Evolutionary conservation across 2,329 filamentous ascomycete species (phyloP), one percentile per base, ranked within the genome.

Genomic region (Diaporthe capsici): DNA sequence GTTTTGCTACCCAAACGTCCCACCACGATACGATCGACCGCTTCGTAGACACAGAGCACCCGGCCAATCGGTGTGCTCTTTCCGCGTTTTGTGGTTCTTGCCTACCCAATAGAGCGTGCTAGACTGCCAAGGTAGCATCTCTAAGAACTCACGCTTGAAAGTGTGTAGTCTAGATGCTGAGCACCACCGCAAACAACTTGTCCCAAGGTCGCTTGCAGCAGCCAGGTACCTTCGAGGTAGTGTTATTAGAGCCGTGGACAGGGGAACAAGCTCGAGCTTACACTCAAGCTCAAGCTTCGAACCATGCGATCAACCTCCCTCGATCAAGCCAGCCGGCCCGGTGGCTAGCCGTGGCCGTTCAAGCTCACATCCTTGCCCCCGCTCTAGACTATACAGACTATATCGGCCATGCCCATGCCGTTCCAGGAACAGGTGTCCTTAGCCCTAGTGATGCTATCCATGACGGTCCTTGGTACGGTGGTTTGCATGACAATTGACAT

Each of bases 351-450:
- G 31, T 42, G 47, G 47, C 34, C n/a, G 47, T 57, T 65, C 31
- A 65, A 73, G 71, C 71, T 73, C 61, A 57, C 49, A 73, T 73
- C 71, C 71, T 65, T 73, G 71, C n/a, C 25, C 71, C 58, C 25
- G n/a, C 34, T 25, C 13, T 13, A 60, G 20, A 60, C 57, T 37
- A 58, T 15, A 12, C 22, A 4, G 15, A 20, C 39, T 49, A 72
- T 28, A 22, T 72, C 31, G 34, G 47, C 47, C 34, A 42, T 55
- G 65, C 31, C 34, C 34, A 39, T 65, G 25, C 61, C 22, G 15
- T 70, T 51, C 55, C 57, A 47, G 57, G 57, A 63, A 51, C 71
- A 51, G 31, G 71, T 61, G 57, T 34, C 25, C 15, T n/a, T 10
- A 10, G 34, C n/a, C 17, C 42, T 6, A 7, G 17, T 39, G 70